Base-by-base conservation (phyloP, 768 basidiomycete genomes). In the Clitopilus hobsonii region DNA sequence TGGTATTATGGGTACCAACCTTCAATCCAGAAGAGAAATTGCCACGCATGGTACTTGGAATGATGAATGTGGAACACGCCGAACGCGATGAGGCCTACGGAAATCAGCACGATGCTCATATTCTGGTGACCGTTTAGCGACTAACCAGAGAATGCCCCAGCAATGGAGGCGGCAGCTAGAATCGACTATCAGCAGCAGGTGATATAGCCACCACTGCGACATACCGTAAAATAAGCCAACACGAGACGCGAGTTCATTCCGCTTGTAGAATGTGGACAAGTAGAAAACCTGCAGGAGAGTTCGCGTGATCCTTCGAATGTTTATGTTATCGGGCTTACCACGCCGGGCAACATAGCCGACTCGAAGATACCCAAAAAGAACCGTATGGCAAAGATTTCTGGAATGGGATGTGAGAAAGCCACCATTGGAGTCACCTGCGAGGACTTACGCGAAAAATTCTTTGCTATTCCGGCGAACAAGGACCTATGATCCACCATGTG, bases 21-120 rank as follows among this genome's bases (percentile, higher is more conserved):
- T 70, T 80, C 78, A 48, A 81, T 77, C 75, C 78, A 76, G 60
- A 81, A 81, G 24, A 80, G 59, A 57, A 73, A 80, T 62, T 80
- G 77, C 80, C 80, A 82, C 4, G 72, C 68, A 59, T 79, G 69
- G 58, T 79, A 72, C 18, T 67, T 71, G 2, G 69, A 54, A 53
- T 69, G 63, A 18, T 73, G 54, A 22, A 80, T 74, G 24, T 79
- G 78, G 59, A 82, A 82, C n/a, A 78, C 75, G 27, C 77, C 79
- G 57, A 76, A 81, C 1, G 79, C 76, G 49, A 80, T 74, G 11
- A 80, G 69, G 41, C 78, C 76, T 70, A 14, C 32, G 8, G 3
- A n/a, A n/a, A n/a, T 7, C 30, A 32, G 30, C 8, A 7, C 30
- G 30, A 16, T 32, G 16, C 51, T 11, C 23, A 25, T 29, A 18